These are phyloP conservation scores for Trichosporon asahii DNA, from an alignment of 1,284 basidiomycete genomes.

Conservation along the genomic window DNA sequence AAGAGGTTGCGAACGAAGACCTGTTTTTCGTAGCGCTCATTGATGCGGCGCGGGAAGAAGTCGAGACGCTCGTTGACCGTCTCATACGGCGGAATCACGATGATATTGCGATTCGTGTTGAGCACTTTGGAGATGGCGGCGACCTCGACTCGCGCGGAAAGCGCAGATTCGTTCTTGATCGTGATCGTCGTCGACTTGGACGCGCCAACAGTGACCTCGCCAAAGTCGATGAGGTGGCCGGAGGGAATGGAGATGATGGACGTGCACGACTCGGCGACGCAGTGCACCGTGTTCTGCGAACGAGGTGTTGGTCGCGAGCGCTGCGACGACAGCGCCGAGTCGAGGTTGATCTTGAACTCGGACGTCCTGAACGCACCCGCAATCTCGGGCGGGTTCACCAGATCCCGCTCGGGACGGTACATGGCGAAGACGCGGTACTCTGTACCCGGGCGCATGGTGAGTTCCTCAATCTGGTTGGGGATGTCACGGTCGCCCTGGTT, in stretches of 20 bases:
- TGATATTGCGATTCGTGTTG: slow-evolving; percentile 54
- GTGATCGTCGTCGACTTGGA: slow-evolving; percentile 50
- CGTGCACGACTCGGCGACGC: slow-evolving; percentile 53
- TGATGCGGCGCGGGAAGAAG: slow-evolving; percentile 56
- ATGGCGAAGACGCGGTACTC: slow-evolving; percentile 55
- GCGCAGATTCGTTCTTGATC: slow-evolving; percentile 53
- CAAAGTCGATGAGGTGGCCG: slow-evolving; percentile 52
- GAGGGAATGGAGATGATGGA: slow-evolving; percentile 53
- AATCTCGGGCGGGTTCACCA: slow-evolving; percentile 36
- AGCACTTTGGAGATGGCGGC: slow-evolving; percentile 56
- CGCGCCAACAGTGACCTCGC: slow-evolving; percentile 55
- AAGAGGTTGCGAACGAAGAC: slow-evolving; percentile 52
- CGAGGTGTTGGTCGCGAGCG: slow-evolving; percentile 21
- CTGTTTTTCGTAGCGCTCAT: slow-evolving; percentile 56
- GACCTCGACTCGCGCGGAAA: slow-evolving; percentile 54
- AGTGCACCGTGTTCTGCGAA: slow-evolving; percentile 32
- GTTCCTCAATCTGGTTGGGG: slow-evolving; percentile 54
- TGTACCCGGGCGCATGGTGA: slow-evolving; percentile 55
- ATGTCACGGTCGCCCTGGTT: slow-evolving; percentile 32
- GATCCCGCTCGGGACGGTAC: slow-evolving; percentile 50
- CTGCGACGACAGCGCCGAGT: slow-evolving; percentile 43
- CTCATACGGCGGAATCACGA: slow-evolving; percentile 54
- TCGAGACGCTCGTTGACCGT: slow-evolving; percentile 55
- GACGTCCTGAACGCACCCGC: slow-evolving; percentile 50
- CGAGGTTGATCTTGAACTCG: slow-evolving; percentile 53